Percentiles rank a stretch among this genome's conserved stretches.
Evolutionary conservation across 2,329 filamentous ascomycete genomes (phyloP).

Genomic region (Sporothrix brunneoviolacea): DNA sequence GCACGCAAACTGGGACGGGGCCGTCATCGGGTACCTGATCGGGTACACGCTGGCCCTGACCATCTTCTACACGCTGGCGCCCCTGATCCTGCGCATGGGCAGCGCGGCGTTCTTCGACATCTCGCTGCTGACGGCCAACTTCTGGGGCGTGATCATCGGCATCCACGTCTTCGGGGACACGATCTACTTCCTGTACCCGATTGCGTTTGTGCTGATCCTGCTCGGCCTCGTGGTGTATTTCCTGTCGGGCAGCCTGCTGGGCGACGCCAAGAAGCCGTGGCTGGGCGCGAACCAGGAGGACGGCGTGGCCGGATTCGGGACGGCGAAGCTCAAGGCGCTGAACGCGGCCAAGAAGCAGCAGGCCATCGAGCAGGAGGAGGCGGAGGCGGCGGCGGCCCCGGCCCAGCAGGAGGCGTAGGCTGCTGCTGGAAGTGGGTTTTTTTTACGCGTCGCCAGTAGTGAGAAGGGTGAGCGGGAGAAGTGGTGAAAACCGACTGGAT

Average conservation of each 20-base stretch:
- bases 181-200: constrained; percentile 88
- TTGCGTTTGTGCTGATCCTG: constrained; percentile 91
- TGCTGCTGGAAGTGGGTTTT: too few relatives aligned
- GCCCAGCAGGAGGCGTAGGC: not conserved
- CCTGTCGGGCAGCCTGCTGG: constrained; percentile 70
- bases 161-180: constrained; percentile 73
- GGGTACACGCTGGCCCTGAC: constrained; percentile 80
- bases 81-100: constrained; percentile 81
- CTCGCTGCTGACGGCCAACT: constrained; percentile 85
- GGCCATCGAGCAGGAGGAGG: constrained; percentile 18
- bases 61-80: constrained; percentile 83
- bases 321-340: constrained; percentile 70
- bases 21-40: constrained; percentile 74
- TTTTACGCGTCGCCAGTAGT: too few relatives aligned
- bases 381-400: not conserved
- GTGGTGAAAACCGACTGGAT: not conserved
- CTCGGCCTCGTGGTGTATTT: constrained; percentile 83
- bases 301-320: constrained; percentile 74
- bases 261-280: constrained; percentile 93
- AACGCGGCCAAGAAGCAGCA: constrained; percentile 45
- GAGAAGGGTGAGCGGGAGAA: not conserved
- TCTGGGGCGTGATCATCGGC: constrained; percentile 94
- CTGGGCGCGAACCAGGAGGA: constrained; percentile 77
- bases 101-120: constrained; percentile 96
- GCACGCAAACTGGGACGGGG: constrained; percentile 55